Evolutionary conservation across 106 monocot genomes (phyloP).

Genomic region (Dioscorea dumetorum): DNA sequence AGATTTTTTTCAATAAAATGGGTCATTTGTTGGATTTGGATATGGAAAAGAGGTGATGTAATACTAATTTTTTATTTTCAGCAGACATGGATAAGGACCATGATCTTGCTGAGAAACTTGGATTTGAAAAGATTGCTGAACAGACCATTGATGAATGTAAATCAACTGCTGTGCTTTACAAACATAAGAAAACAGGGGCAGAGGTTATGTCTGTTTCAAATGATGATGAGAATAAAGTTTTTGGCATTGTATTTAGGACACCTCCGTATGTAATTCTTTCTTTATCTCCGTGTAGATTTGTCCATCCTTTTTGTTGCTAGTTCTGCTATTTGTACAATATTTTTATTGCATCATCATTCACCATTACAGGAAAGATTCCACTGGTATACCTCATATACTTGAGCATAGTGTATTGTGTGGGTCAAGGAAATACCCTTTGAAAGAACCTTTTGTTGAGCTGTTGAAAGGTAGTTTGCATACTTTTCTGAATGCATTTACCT

Average conservation of each 20-base stretch:
- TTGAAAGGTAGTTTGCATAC: slow-evolving; percentile 94
- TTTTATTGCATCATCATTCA: neutral
- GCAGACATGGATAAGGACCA: slow-evolving; percentile 38
- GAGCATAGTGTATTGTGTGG: slow-evolving; percentile 99
- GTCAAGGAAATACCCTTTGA: slow-evolving; percentile 95
- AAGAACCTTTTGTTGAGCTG: slow-evolving; percentile 97
- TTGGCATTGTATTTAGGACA: slow-evolving; percentile 95
- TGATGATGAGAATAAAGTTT: slow-evolving; percentile 98
- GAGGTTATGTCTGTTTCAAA: slow-evolving; percentile 92
- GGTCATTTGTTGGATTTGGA: neutral
- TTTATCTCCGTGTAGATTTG: neutral
- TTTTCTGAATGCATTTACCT: slow-evolving; percentile 98
- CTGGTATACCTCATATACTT: slow-evolving; percentile 98
- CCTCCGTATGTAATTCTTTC: slow-evolving; percentile 74
- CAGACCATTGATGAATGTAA: slow-evolving; percentile 90
- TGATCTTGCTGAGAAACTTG: slow-evolving; percentile 67
- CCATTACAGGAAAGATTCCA: slow-evolving; percentile 84
- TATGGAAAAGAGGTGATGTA: too few species aligned
- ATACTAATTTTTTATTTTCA: slow-evolving; percentile 2
- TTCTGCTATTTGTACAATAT: neutral
- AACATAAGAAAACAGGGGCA: slow-evolving; percentile 96
- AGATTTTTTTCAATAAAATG: neutral
- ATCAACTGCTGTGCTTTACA: slow-evolving; percentile 81
- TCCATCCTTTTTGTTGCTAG: neutral
- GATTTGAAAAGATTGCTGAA: slow-evolving; percentile 88